A percentile compares a stretch with the other conserved stretches of the same genome.
These are phyloP conservation scores for Sicyos edulis DNA, from an alignment of 306 rosid genomes.

Conservation along the genomic window DNA sequence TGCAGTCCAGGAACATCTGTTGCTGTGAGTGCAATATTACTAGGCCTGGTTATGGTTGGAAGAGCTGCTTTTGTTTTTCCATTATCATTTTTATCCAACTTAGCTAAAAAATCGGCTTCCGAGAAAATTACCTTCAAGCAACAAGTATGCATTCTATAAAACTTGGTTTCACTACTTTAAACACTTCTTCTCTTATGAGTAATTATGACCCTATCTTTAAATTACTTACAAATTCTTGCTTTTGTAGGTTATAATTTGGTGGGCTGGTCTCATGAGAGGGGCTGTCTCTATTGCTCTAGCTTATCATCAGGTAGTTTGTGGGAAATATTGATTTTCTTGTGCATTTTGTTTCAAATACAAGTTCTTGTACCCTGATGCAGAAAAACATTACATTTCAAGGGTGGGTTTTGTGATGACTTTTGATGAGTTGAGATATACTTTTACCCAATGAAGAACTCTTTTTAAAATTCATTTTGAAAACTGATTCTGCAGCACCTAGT, in stretches of 20 bases:
- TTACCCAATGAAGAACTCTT: background rate
- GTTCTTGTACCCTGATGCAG: background rate
- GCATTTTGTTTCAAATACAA: background rate
- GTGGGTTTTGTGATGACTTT: background rate
- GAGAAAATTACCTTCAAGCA: constrained; percentile 52
- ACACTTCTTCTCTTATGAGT: background rate
- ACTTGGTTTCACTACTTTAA: constrained; percentile 7
- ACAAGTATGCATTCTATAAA: constrained; percentile 47
- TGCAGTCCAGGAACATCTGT: constrained; percentile 85
- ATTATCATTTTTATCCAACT: constrained; percentile 71
- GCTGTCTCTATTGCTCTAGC: constrained; percentile 98
- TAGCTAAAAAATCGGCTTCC: constrained; percentile 39
- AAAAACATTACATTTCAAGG: background rate
- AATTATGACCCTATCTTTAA: background rate
- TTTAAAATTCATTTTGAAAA: background rate
- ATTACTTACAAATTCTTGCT: background rate
- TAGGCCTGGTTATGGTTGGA: constrained; percentile 65
- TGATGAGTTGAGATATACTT: background rate
- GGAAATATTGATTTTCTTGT: background rate
- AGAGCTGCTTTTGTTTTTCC: constrained; percentile 96
- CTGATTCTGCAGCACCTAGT: background rate
- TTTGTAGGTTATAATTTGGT: constrained; percentile 79
- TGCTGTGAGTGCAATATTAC: constrained; percentile 65
- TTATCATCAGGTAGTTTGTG: constrained; percentile 67
- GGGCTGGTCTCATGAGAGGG: constrained; percentile 99